Evolutionary conservation across 495 filamentous ascomycete species (phyloP).

Genomic region (Annulohypoxylon stygium): DNA sequence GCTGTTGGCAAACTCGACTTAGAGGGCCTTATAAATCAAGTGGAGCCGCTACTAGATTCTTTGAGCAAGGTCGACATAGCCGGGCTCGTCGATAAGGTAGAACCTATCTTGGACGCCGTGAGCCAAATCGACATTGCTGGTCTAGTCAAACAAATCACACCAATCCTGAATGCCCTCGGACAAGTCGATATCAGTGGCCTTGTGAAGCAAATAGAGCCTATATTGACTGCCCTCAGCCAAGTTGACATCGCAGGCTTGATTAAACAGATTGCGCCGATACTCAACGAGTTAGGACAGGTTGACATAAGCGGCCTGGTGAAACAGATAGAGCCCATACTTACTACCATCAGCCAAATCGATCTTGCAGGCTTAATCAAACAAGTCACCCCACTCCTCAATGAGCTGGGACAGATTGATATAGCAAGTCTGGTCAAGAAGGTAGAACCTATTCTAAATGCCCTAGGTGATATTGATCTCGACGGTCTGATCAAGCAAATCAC

Average conservation of each 20-base stretch:
- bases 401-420: conserved; percentile 56
- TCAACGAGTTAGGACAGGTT: conserved; percentile 47
- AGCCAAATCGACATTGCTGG: conserved; percentile 59
- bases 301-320: conserved; percentile 56
- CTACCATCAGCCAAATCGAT: conserved; percentile 53
- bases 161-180: conserved; percentile 49
- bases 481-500: conserved; percentile 44
- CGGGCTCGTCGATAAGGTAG: conserved; percentile 58
- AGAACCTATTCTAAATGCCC: conserved; percentile 56
- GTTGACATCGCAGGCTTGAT: conserved; percentile 53
- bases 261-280: conserved; percentile 54
- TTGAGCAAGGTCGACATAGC: conserved; percentile 59
- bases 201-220: conserved; percentile 50
- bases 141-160: conserved; percentile 42
- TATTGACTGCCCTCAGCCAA: conserved; percentile 49
- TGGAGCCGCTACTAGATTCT: conserved; percentile 54
- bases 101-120: conserved; percentile 58
- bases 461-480: conserved; percentile 60
- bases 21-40: conserved; percentile 51
- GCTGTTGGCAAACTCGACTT: conserved; percentile 56
- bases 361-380: conserved; percentile 53
- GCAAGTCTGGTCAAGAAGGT: conserved; percentile 60
- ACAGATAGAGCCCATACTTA: conserved; percentile 54
- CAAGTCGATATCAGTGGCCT: conserved; percentile 54
- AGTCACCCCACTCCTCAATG: conserved; percentile 55